Percentiles rank a stretch among this genome's conserved stretches.
phyloP scores from a whole-genome alignment of 352 stramenopile species.

The Phytophthora palmivora region DNA sequence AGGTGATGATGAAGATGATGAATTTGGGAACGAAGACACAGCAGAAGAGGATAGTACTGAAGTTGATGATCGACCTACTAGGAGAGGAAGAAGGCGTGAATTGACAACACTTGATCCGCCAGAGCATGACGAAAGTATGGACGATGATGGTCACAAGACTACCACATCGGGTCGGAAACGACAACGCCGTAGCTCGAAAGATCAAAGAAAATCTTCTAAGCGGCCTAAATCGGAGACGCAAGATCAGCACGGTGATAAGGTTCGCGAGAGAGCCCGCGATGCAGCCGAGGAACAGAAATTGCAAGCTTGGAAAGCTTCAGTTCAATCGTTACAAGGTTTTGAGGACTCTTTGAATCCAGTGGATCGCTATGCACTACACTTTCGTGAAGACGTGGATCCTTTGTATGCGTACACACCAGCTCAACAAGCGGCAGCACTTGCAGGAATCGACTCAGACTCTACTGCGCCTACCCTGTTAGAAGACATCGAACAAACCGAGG shows the following conservation, averaged over 20 bases:
- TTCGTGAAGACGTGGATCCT: constrained; percentile 93
- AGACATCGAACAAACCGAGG: constrained; percentile 73
- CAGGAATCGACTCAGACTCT: constrained; percentile 27
- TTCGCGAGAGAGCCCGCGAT: constrained; percentile 87
- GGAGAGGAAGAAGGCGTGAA: constrained; percentile 3
- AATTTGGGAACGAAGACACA: constrained; percentile 30
- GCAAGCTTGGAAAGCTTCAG: constrained; percentile 86
- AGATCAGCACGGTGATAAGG: constrained; percentile 49
- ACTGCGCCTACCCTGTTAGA: constrained; percentile 34
- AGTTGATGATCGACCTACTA: constrained; percentile 15
- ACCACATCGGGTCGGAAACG: constrained; percentile 30
- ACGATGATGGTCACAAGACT: constrained; percentile 51
- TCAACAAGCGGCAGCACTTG: constrained; percentile 40
- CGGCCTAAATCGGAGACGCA: constrained; percentile 37
- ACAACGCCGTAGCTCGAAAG: constrained; percentile 25
- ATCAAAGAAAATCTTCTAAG: constrained; percentile 28
- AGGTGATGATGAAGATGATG: constrained; percentile 49
- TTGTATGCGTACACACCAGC: constrained; percentile 64
- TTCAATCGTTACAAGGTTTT: constrained; percentile 86
- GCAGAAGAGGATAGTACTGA: constrained; percentile 26
- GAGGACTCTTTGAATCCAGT: constrained; percentile 93
- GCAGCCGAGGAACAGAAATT: constrained; percentile 93
- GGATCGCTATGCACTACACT: constrained; percentile 94
- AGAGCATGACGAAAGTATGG: constrained; percentile 45
- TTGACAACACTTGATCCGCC: constrained; percentile 19